Conservation (phyloP, 2,329 filamentous ascomycete species). For the Claviceps fusiformis region DNA sequence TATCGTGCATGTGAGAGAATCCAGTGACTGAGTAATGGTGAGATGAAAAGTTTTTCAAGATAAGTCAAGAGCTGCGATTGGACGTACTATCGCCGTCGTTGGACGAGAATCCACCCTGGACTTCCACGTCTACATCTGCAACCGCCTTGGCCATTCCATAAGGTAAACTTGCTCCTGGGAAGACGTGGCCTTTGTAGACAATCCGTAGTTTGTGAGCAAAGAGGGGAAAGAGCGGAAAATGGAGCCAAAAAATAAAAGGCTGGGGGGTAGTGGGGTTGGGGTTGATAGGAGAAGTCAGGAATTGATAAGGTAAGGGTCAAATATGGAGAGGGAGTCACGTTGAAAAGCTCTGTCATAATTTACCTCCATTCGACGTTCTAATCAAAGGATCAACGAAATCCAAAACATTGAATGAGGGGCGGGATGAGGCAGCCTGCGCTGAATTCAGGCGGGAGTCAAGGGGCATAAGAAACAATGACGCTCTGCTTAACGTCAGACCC, state of each 20-base stretch:
- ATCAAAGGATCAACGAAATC: constrained; percentile 15
- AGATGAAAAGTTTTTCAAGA: background rate
- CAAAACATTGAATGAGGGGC: constrained; percentile 8
- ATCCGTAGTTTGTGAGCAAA: background rate
- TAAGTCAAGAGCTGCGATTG: no score
- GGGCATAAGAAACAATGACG: background rate
- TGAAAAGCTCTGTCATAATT: background rate
- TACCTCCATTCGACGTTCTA: constrained; percentile 15
- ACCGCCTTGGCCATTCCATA: constrained; percentile 18
- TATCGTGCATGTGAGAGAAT: constrained; percentile 19
- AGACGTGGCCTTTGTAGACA: constrained; percentile 13
- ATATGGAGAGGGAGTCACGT: background rate
- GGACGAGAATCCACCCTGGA: constrained; percentile 15
- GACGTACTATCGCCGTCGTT: constrained; percentile 12
- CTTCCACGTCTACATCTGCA: constrained; percentile 14
- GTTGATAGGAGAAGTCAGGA: background rate
- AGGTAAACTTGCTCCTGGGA: constrained; percentile 16
- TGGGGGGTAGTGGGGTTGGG: no score
- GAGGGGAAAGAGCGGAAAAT: background rate
- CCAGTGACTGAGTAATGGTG: constrained; percentile 12
- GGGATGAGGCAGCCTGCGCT: background rate
- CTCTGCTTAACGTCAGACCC: background rate
- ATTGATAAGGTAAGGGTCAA: background rate
- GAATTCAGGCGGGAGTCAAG: background rate
- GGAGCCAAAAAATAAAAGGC: background rate